Base-by-base conservation (phyloP, 1,284 basidiomycete species). In the Tranzscheliella williamsii region DNA sequence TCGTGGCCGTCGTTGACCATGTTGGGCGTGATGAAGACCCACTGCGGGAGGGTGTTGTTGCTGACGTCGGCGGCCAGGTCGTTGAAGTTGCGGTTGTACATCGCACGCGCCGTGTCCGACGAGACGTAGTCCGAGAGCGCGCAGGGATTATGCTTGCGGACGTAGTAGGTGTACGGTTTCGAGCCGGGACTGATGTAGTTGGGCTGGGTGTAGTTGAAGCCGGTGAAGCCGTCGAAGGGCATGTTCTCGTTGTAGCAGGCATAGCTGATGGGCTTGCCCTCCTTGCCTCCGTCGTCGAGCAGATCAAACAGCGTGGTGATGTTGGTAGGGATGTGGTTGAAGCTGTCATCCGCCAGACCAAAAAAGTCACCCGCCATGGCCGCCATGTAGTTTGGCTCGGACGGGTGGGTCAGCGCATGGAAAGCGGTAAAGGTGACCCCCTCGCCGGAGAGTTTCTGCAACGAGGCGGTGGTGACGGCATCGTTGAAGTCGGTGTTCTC, bases 11-110 rank as follows among this genome's bases (percentile, higher is more conserved):
- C 83, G 73, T 82, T 79, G 23, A 81, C 80, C 41, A 85, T 72
- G 75, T 86, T 86, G n/a, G 86, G 86, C 0, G 86, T 86, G 42
- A 87, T 78, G 68, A 84, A 87, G 23, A 79, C 72, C 84, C 84
- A 86, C 63, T 86, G 85, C 7, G 85, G 83, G 21, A 87, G 71
- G 3, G 79, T 79, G 37, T 81, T 73, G 22, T 82, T 82, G 38
- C 80, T 81, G 30, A 78, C 42, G 43, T 86, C 85, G 9, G 51
- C 68, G 15, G 62, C 68, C 17, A 70, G 56, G 71, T 85, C 81
- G 50, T 85, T 85, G 73, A 86, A 87, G 78, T 86, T 87, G 39
- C 85, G 82, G 45, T 84, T 81, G 41, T 44, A 39, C 8, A 76
- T 55, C 5, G 80, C 79, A 24, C 85, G 83, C 1, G 49, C 48